Conservation (phyloP, 805 yeast species). For the Starmerella bombicola region DNA sequence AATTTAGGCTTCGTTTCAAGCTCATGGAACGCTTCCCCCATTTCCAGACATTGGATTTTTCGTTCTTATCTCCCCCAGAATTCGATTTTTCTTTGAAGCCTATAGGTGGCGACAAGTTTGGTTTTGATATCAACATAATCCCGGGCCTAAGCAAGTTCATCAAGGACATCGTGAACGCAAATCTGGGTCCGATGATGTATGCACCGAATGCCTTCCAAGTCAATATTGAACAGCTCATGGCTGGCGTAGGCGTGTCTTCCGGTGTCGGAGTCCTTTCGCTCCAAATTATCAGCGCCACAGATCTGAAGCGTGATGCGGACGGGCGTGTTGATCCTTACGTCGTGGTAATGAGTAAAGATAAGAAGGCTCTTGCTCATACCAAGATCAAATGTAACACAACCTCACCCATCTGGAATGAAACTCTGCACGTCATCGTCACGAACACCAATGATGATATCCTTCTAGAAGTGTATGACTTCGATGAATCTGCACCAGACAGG, state of each 20-base stretch:
- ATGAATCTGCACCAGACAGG: conserved; percentile 67
- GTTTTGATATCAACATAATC: conserved; percentile 67
- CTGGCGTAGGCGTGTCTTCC: conserved; percentile 66
- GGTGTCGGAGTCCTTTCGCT: conserved; percentile 79
- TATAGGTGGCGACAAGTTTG: conserved; percentile 72
- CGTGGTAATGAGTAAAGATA: conserved; percentile 44
- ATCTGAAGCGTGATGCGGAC: conserved; percentile 55
- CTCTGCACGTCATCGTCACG: conserved; percentile 51
- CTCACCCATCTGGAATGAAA: conserved; percentile 77
- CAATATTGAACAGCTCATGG: conserved; percentile 78
- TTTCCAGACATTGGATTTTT: conserved; percentile 76
- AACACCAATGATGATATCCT: conserved; percentile 74
- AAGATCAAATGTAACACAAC: conserved; percentile 53
- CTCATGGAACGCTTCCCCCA: conserved; percentile 90
- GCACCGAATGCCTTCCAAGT: conserved; percentile 87
- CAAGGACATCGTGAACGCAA: conserved; percentile 73
- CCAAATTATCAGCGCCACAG: conserved; percentile 51
- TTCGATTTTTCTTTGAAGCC: conserved; percentile 72
- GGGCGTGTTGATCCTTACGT: conserved; percentile 87
- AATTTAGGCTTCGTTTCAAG: conserved; percentile 69
- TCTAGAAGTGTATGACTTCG: conserved; percentile 60
- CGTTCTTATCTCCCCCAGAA: conserved; percentile 74
- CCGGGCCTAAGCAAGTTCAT: conserved; percentile 82
- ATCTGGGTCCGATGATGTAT: conserved; percentile 76
- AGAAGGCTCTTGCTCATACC: conserved; percentile 50